A percentile compares a stretch with the other conserved stretches of the same genome.
phyloP scores from a whole-genome alignment of 2,329 filamentous ascomycete species.

The Trichoderma koningiopsis region DNA sequence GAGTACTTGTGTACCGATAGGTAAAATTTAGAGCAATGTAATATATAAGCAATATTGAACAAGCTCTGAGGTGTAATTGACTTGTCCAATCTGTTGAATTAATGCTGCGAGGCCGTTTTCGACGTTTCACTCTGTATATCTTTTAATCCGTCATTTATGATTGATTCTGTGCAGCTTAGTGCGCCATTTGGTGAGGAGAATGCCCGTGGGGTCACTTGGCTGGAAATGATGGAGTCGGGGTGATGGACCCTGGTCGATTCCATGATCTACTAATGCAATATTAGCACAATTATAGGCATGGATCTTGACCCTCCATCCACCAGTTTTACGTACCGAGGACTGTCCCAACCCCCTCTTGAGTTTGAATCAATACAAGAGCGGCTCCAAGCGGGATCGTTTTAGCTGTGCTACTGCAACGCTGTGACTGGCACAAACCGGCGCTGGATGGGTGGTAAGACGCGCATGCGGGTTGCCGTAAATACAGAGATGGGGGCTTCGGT shows the following conservation, averaged over 20 bases:
- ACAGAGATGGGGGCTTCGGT: not conserved
- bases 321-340: not conserved
- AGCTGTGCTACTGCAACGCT: not conserved
- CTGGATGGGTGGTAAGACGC: conserved; percentile 1
- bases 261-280: conserved; percentile 23
- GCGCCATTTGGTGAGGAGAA: not conserved
- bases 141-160: not conserved
- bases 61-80: not conserved
- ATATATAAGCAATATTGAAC: no score
- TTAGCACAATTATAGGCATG: conserved; percentile 16
- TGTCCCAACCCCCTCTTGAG: not conserved
- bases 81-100: not conserved
- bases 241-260: not conserved
- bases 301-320: conserved; percentile 11
- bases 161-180: not conserved
- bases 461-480: not conserved
- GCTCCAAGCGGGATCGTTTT: not conserved
- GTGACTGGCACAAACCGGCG: not conserved
- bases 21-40: not conserved
- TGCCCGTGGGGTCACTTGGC: not conserved
- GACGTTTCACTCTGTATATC: not conserved
- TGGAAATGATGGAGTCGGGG: not conserved
- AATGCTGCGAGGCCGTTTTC: not conserved
- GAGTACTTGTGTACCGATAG: not conserved
- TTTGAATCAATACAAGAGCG: not conserved